Evolutionary conservation across 768 basidiomycete genomes (phyloP).

Genomic region (Dentipellis sp.): DNA sequence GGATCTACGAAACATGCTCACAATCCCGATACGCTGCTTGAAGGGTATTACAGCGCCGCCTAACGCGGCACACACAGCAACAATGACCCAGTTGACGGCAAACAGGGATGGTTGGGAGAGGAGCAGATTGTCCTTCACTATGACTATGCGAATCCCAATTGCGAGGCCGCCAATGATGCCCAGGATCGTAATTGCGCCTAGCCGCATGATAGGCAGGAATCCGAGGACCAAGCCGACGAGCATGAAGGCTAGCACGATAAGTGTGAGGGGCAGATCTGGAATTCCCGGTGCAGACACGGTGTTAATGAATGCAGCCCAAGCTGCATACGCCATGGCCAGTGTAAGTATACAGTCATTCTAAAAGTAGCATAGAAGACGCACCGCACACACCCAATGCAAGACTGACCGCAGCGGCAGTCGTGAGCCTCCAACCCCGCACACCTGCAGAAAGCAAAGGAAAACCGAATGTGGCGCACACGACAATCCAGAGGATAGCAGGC

Average conservation of each 20-base stretch:
- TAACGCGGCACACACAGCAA: constrained; percentile 33
- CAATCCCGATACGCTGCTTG: constrained; percentile 40
- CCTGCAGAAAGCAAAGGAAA: constrained; percentile 46
- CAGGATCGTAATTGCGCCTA: constrained; percentile 36
- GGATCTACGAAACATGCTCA: constrained; percentile 24
- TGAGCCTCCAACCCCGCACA: constrained; percentile 46
- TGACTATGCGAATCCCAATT: constrained; percentile 42
- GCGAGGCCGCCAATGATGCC: constrained; percentile 48
- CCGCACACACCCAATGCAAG: constrained; percentile 35
- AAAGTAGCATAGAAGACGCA: constrained; percentile 3
- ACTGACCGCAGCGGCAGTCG: constrained; percentile 46
- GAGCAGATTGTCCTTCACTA: constrained; percentile 43
- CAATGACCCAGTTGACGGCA: constrained; percentile 44
- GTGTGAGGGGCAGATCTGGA: constrained; percentile 41
- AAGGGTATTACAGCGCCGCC: constrained; percentile 34
- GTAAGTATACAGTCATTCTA: constrained; percentile 22
- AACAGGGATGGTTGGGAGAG: constrained; percentile 25
- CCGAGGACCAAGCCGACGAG: constrained; percentile 43
- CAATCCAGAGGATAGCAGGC: constrained; percentile 50
- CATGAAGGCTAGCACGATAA: constrained; percentile 42
- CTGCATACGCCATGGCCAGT: constrained; percentile 20
- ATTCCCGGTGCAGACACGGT: constrained; percentile 38
- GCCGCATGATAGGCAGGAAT: constrained; percentile 38
- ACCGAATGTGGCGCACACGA: constrained; percentile 42
- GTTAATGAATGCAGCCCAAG: constrained; percentile 58